Conservation (phyloP, 2,329 filamentous ascomycete species). For the Cercospora canescens region DNA sequence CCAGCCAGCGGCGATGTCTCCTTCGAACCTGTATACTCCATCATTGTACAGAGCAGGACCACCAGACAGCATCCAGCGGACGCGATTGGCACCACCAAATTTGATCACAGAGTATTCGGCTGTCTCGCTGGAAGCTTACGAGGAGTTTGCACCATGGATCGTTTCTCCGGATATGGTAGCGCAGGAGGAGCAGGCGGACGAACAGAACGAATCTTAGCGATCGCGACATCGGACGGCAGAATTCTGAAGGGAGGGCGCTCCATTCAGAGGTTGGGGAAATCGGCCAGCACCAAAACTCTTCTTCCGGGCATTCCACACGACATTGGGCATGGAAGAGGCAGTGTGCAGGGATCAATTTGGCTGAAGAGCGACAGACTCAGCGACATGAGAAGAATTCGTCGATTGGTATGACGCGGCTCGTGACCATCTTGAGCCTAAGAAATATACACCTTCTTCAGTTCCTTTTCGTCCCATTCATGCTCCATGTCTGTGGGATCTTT, state of each 20-base stretch:
- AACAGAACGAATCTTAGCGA: background rate
- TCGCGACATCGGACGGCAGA: background rate
- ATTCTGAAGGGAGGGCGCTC: too few species aligned
- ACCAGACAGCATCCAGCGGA: background rate
- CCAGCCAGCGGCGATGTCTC: background rate
- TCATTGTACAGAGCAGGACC: constrained; percentile 4
- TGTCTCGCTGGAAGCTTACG: background rate
- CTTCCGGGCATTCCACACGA: background rate
- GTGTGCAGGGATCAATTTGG: background rate
- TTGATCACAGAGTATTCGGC: constrained; percentile 5
- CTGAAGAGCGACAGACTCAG: background rate
- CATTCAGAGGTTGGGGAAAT: background rate
- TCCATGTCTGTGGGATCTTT: constrained; percentile 71
- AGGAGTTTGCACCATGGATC: constrained; percentile 1
- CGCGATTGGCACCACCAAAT: background rate
- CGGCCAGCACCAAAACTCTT: background rate
- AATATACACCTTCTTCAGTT: constrained; percentile 87
- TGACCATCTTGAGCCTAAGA: constrained; percentile 51
- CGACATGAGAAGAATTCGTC: background rate
- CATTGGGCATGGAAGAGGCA: background rate
- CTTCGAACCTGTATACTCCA: constrained; percentile 1
- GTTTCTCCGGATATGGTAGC: background rate
- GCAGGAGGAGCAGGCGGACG: background rate
- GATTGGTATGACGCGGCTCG: background rate
- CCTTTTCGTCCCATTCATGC: constrained; percentile 61